A percentile compares a stretch with the other conserved stretches of the same genome.
phyloP scores from a whole-genome alignment of 2,329 filamentous ascomycete species.

The Zalaria obscura region DNA sequence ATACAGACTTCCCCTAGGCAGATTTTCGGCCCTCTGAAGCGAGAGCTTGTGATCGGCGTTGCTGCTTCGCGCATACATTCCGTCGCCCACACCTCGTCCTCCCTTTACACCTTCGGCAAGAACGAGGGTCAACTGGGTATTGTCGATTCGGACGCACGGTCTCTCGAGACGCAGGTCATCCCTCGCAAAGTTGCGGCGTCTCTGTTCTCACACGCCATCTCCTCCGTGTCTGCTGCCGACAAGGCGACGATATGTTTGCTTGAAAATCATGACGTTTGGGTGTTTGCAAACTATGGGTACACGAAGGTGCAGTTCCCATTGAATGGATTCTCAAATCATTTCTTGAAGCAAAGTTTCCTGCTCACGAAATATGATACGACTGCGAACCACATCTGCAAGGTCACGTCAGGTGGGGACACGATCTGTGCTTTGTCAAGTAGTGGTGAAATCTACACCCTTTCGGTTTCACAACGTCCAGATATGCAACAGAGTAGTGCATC shows the following conservation, averaged over 20 bases:
- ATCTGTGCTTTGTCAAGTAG: constrained; percentile 75
- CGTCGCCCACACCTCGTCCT: constrained; percentile 67
- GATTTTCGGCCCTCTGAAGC: constrained; percentile 82
- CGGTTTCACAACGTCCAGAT: constrained; percentile 56
- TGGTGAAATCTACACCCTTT: constrained; percentile 79
- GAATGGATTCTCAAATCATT: constrained; percentile 57
- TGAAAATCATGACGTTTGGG: constrained; percentile 76
- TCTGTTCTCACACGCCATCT: constrained; percentile 57
- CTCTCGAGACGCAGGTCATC: constrained; percentile 65
- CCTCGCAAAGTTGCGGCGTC: constrained; percentile 83
- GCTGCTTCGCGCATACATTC: constrained; percentile 88
- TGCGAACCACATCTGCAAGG: constrained; percentile 56
- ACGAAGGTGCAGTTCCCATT: constrained; percentile 77
- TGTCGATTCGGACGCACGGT: constrained; percentile 88
- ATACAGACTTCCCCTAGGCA: constrained; percentile 72
- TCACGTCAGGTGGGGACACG: constrained; percentile 77
- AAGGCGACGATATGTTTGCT: constrained; percentile 76
- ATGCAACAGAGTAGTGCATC: constrained; percentile 47
- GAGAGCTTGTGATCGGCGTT: constrained; percentile 65
- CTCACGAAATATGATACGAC: constrained; percentile 50
- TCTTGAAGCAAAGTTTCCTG: constrained; percentile 51
- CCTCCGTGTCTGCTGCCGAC: constrained; percentile 76
- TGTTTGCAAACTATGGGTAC: constrained; percentile 93
- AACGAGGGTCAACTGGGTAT: constrained; percentile 89
- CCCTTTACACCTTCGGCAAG: constrained; percentile 86